These are phyloP conservation scores for Scenedesmus sp. DNA, from an alignment of 163 green algal species.

Conservation along the genomic window DNA sequence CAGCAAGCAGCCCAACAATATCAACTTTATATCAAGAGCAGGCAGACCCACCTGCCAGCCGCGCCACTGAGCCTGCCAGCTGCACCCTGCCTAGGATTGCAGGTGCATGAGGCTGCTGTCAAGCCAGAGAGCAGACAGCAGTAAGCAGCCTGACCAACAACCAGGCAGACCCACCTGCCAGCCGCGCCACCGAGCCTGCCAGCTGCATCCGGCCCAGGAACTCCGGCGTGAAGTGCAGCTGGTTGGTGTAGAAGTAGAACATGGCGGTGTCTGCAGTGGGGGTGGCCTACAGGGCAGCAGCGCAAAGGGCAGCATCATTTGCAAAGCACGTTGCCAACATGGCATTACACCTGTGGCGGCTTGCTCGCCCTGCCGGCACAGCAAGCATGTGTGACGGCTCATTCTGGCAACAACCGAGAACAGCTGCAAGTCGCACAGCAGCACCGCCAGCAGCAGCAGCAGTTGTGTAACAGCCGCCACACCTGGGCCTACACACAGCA, in stretches of 20 bases:
- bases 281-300: slow-evolving; percentile 60
- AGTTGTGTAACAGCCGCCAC: too few species aligned
- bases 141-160: not conserved
- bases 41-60: slow-evolving; percentile 61
- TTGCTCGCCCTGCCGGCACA: too few species aligned
- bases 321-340: too few species aligned
- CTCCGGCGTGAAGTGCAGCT: slow-evolving; percentile 90
- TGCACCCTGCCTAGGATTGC: slow-evolving; percentile 84
- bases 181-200: slow-evolving; percentile 75
- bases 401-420: too few species aligned
- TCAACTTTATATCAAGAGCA: not conserved
- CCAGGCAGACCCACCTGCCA: slow-evolving; percentile 58
- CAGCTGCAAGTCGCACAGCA: too few species aligned
- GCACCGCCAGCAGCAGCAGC: too few species aligned
- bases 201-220: slow-evolving; percentile 91
- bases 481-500: too few species aligned
- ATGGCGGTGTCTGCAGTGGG: slow-evolving; percentile 77
- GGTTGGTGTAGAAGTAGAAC: slow-evolving; percentile 95
- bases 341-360: too few species aligned
- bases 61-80: slow-evolving; percentile 79
- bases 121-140: not conserved
- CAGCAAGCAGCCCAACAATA: not conserved
- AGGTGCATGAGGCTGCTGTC: not conserved
- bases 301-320: not conserved
- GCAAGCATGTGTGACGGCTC: too few species aligned